Evolutionary conservation across 768 basidiomycete genomes (phyloP).

Genomic region (Mycena galericulata): DNA sequence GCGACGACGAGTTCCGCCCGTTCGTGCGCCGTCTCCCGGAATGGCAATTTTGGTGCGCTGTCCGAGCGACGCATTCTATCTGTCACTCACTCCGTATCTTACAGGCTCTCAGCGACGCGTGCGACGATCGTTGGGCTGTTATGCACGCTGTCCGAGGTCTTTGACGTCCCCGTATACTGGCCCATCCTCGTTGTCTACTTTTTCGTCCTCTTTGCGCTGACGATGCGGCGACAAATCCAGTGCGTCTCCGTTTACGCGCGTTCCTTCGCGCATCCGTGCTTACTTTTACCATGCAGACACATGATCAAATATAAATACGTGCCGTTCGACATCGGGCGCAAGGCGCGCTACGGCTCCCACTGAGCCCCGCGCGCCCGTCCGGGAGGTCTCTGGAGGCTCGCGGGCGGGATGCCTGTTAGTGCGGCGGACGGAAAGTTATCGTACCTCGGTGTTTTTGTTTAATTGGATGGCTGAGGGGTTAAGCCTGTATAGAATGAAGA

Average conservation of each 20-base stretch:
- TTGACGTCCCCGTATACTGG: slow-evolving; percentile 99
- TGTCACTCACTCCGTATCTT: too few species aligned
- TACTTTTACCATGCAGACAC: slow-evolving; percentile 65
- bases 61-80: too few species aligned
- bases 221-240: slow-evolving; percentile 97
- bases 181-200: slow-evolving; percentile 98
- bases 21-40: slow-evolving; percentile 96
- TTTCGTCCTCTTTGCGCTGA: slow-evolving; percentile 92
- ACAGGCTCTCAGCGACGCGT: slow-evolving; percentile 92
- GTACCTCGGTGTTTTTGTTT: slow-evolving; percentile 20
- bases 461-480: slow-evolving; percentile 12
- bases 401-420: not conserved
- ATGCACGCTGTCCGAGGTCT: slow-evolving; percentile 85
- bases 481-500: slow-evolving; percentile 18
- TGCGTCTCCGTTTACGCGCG: slow-evolving; percentile 55
- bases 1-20: slow-evolving; percentile 96
- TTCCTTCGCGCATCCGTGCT: not conserved
- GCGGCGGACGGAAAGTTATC: slow-evolving; percentile 22
- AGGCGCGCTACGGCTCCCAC: slow-evolving; percentile 84
- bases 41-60: slow-evolving; percentile 92
- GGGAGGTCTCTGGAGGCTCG: slow-evolving; percentile 8
- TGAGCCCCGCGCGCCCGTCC: slow-evolving; percentile 47
- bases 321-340: slow-evolving; percentile 95
- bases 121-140: slow-evolving; percentile 86
- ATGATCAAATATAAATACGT: slow-evolving; percentile 99